Base-by-base conservation (phyloP, 129 eudicot genomes). In the Pseudognaphalium luteoalbum region DNA sequence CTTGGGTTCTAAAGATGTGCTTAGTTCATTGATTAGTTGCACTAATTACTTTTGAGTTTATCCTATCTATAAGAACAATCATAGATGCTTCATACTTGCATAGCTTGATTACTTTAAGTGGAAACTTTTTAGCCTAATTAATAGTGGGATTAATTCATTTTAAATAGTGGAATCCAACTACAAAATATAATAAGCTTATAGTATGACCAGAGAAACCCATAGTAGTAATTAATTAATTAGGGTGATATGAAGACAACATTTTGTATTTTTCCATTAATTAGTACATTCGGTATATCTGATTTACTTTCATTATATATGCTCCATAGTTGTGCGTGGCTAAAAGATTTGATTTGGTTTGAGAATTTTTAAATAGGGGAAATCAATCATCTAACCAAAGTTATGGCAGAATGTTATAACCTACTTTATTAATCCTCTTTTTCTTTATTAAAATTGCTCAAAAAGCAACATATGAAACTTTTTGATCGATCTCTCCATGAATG, bases 51-150 rank as follows among this genome's bases (percentile, higher is more conserved):
- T 25, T 44, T 44, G 39, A 73, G 78, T 57, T 57, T 9, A 47
- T 47, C 54, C 12, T 47, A 56, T 62, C 44, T 17, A 29, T 2
- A 62, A 41, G 61, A 74, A 57, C 51, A 50, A 67, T 17, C 63
- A 80, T 58, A 47, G 80, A 80, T 42, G 54, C 58, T 74, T 80
- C 80, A 74, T 68, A 75, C 17, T 74, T 57, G 70, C 75, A 41
- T 73, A 68, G 29, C 42, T 58, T 51, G 39, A 42, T 58, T 80
- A 47, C 66, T 66, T 25, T 73, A 73, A 80, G 64, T 80, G 51
- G 61, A 16, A 68, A 66, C 75, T 73, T 72, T 29, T 22, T 20
- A 57, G 70, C 56, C 21, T 73, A 73, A 73, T 73, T 73, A 66
- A 73, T 73, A 30, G 56, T 73, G 70, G 79, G 56, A 74, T 32